A percentile compares a stretch with the other conserved stretches of the same genome.
These are phyloP conservation scores for carrot (Daucus carota) DNA, from an alignment of 129 eudicot species.

Conservation along the genomic window DH1_v3.0 NC_030381.2:47587001-47587500, in stretches of 20 bases:
- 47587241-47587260: slow-evolving; percentile 28
- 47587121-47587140: slow-evolving; percentile 71
- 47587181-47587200: slow-evolving; percentile 49
- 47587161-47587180: slow-evolving; percentile 37
- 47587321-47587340: slow-evolving; percentile 44
- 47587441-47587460: slow-evolving; percentile 57
- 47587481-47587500: slow-evolving; percentile 83
- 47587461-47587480: slow-evolving; percentile 64
- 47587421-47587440: slow-evolving; percentile 41
- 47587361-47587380: slow-evolving; percentile 42
- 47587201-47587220: slow-evolving; percentile 31
- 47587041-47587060: slow-evolving; percentile 9
- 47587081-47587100: slow-evolving; percentile 61
- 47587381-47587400: slow-evolving; percentile 70
- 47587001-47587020: not conserved
- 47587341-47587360: slow-evolving; percentile 40
- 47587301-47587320: slow-evolving; percentile 35
- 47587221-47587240: slow-evolving; percentile 23
- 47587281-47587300: slow-evolving; percentile 53
- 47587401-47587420: slow-evolving; percentile 60
- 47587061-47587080: slow-evolving; percentile 63
- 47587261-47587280: slow-evolving; percentile 50
- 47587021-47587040: not conserved
- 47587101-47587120: slow-evolving; percentile 68
- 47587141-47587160: slow-evolving; percentile 43